These are phyloP conservation scores for Claviceps africana DNA, from an alignment of 2,329 filamentous ascomycete genomes.

Conservation along the genomic window DNA sequence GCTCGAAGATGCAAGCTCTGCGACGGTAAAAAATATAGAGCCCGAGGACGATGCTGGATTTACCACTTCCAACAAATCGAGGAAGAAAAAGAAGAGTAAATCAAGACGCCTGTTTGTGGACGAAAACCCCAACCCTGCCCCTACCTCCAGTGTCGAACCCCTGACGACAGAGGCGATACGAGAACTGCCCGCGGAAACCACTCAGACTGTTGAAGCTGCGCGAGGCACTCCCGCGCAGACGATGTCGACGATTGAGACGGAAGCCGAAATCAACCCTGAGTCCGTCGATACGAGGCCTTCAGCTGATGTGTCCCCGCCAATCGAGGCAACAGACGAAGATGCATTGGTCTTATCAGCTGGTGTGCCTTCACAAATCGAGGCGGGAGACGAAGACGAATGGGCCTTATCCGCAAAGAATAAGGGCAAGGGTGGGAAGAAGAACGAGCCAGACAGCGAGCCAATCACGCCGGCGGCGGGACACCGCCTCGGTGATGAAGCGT, in stretches of 20 bases:
- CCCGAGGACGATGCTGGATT: slow-evolving; percentile 15
- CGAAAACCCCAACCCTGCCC: not conserved
- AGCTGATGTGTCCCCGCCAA: not conserved
- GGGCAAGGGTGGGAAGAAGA: slow-evolving; percentile 3
- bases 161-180: not conserved
- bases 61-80: slow-evolving; percentile 28
- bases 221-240: not conserved
- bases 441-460: not conserved
- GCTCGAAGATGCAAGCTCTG: not conserved
- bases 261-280: not conserved
- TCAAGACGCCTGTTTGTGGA: not conserved
- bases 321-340: not conserved
- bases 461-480: not conserved
- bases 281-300: not conserved
- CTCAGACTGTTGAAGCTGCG: not conserved
- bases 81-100: slow-evolving; percentile 20
- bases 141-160: not conserved
- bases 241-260: not conserved
- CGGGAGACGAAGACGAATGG: slow-evolving; percentile 1
- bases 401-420: slow-evolving; percentile 2
- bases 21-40: not conserved
- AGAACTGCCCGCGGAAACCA: not conserved
- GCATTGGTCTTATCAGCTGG: slow-evolving; percentile 1
- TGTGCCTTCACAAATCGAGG: not conserved
- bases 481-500: not conserved